Conservation (phyloP, 2,329 filamentous ascomycete species). For the Aspergillus proliferans region DNA sequence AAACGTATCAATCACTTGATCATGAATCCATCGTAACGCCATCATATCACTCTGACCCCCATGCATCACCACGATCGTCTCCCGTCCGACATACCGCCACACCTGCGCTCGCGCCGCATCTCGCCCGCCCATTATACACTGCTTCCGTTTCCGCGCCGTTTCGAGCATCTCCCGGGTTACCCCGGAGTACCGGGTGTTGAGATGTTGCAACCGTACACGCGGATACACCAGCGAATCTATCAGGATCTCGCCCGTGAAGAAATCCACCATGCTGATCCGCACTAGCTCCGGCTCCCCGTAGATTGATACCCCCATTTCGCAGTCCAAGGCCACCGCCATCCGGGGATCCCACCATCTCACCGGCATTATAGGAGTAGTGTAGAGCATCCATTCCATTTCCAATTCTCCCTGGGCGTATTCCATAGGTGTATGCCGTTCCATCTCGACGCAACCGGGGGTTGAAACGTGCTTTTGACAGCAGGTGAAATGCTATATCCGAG, state of each 20-base stretch:
- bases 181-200: constrained; percentile 48
- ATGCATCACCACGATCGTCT: constrained; percentile 48
- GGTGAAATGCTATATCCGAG: constrained; percentile 1
- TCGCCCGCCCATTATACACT: constrained; percentile 36
- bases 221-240: constrained; percentile 50
- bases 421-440: not conserved
- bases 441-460: not conserved
- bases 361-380: constrained; percentile 1
- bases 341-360: not conserved
- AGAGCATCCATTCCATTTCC: not conserved
- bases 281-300: constrained; percentile 48
- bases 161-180: constrained; percentile 36
- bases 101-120: constrained; percentile 39
- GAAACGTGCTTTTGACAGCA: not conserved
- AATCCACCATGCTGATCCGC: constrained; percentile 48
- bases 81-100: constrained; percentile 40
- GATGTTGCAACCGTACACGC: constrained; percentile 41
- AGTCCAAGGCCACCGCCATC: constrained; percentile 45
- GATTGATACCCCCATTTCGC: constrained; percentile 47
- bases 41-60: constrained; percentile 39
- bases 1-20: constrained; percentile 41
- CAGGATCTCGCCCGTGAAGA: constrained; percentile 44
- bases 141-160: constrained; percentile 3
- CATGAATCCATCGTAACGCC: constrained; percentile 46
- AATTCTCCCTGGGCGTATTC: not conserved